These are phyloP conservation scores for Leishmania mexicana DNA, from an alignment of 208 protist species.

Conservation along the genomic window DNA sequence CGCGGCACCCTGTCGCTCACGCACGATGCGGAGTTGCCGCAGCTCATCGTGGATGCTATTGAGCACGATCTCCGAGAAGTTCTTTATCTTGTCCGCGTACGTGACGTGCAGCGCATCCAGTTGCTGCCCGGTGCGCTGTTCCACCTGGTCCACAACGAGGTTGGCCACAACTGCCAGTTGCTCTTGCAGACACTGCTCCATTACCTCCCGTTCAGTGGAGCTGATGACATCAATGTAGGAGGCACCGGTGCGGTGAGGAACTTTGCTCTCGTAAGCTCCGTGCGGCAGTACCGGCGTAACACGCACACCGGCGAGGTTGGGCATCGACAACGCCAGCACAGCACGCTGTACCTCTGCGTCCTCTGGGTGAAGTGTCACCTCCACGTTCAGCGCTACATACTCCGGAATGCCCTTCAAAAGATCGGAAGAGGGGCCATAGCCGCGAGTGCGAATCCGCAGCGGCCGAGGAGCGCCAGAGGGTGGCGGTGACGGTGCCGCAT, in stretches of 20 bases:
- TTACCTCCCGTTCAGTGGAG: constrained; percentile 36
- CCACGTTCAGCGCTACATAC: constrained; percentile 42
- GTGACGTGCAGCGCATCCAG: constrained; percentile 38
- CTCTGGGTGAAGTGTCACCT: constrained; percentile 71
- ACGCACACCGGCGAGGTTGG: constrained; percentile 41
- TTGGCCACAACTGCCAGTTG: constrained; percentile 72
- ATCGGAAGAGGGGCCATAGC: constrained; percentile 76
- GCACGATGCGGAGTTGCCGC: constrained; percentile 22
- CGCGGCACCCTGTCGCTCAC: background rate
- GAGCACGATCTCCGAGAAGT: constrained; percentile 51
- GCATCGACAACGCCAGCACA: constrained; percentile 65
- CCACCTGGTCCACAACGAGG: constrained; percentile 52
- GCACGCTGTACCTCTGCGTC: constrained; percentile 71
- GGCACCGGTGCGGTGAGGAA: background rate
- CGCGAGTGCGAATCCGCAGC: constrained; percentile 58
- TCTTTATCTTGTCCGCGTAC: constrained; percentile 38
- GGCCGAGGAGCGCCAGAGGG: constrained; percentile 4
- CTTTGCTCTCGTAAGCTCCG: constrained; percentile 17
- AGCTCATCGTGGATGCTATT: constrained; percentile 55
- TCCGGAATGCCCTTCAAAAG: constrained; percentile 61
- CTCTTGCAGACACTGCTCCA: constrained; percentile 50
- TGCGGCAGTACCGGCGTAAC: constrained; percentile 41
- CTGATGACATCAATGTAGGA: constrained; percentile 11
- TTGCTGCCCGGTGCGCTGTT: constrained; percentile 32
- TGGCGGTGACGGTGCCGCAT: background rate